Conservation (phyloP, 2,329 filamentous ascomycete genomes). For the Ceratocystis smalleyi region DNA sequence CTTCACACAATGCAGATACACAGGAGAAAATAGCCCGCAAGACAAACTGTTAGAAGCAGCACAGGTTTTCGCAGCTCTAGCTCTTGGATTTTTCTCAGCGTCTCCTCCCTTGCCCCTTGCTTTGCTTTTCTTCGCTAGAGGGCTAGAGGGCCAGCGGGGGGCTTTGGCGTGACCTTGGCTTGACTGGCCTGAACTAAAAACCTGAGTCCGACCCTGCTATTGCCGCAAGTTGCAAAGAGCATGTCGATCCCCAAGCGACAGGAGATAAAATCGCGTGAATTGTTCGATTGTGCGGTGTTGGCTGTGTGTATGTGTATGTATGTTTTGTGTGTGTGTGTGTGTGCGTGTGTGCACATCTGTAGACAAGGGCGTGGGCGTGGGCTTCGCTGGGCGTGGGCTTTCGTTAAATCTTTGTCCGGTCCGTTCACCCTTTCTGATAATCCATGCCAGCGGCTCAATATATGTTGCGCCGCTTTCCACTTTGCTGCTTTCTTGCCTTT, state of each 20-base stretch:
- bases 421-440: conserved; percentile 5
- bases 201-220: not conserved
- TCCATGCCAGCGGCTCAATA: conserved; percentile 6
- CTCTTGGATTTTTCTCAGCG: conserved; percentile 21
- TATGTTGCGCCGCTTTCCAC: conserved; percentile 2
- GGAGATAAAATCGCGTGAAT: not conserved
- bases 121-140: not conserved
- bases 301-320: not conserved
- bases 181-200: not conserved
- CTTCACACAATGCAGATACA: not conserved
- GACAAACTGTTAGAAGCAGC: no score
- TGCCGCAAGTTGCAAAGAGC: not conserved
- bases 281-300: not conserved
- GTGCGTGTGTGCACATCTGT: no score
- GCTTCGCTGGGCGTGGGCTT: not conserved
- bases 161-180: not conserved
- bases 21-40: not conserved
- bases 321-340: conserved; percentile 1
- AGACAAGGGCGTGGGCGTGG: not conserved
- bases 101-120: conserved; percentile 1
- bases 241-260: not conserved
- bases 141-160: not conserved
- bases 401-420: not conserved
- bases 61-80: not conserved
- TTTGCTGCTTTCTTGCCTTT: conserved; percentile 3